These are phyloP conservation scores for Acer negundo DNA, from an alignment of 345 rosid species.

Conservation along the genomic window DNA sequence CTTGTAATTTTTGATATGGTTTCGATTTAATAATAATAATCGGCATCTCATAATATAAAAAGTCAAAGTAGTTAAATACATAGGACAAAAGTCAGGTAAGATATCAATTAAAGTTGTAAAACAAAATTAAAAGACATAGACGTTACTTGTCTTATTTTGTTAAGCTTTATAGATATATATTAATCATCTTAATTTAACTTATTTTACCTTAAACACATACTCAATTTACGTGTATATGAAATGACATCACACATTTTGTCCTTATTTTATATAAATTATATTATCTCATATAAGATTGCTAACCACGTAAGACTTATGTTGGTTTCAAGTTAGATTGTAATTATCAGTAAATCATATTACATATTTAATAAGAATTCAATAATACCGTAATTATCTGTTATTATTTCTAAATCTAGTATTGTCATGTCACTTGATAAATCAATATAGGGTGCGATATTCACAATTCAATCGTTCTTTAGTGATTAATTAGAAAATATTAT, in stretches of 20 bases:
- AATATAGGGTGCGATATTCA: too few species aligned
- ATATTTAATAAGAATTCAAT: too few species aligned
- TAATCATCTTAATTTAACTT: background rate
- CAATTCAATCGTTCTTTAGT: too few species aligned
- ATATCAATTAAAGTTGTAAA: background rate
- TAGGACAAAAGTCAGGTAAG: background rate
- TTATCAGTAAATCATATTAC: too few species aligned
- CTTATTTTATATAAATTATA: too few species aligned
- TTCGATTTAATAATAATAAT: too few species aligned
- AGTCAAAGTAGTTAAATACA: background rate
- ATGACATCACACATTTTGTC: background rate
- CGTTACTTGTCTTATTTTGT: background rate
- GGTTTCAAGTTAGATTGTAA: background rate
- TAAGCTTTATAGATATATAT: slow-evolving; percentile 6
- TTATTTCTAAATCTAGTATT: background rate
- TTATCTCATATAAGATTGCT: background rate
- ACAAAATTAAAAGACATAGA: slow-evolving; percentile 21
- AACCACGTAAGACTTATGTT: too few species aligned
- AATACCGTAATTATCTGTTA: too few species aligned
- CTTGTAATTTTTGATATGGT: too few species aligned
- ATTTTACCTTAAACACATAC: background rate
- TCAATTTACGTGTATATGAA: background rate
- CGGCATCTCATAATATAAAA: background rate
- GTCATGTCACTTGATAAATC: too few species aligned
- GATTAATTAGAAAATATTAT: too few species aligned